These are phyloP conservation scores for Salix arbutifolia DNA, from an alignment of 345 rosid genomes.

Conservation along the genomic window DNA sequence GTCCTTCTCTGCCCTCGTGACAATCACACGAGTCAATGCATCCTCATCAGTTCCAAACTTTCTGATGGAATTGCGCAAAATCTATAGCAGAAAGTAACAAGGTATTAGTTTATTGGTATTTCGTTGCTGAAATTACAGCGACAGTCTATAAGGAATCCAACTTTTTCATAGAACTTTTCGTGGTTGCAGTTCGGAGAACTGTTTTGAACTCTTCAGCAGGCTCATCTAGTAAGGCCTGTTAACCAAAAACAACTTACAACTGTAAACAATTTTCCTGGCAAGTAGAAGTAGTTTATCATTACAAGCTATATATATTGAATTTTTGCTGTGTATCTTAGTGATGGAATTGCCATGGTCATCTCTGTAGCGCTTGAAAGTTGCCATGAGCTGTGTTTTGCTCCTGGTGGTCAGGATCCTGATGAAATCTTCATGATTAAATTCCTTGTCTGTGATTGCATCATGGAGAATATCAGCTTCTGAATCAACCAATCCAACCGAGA, in stretches of 20 bases:
- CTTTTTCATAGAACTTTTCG: slow-evolving; percentile 24
- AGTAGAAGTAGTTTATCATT: not conserved
- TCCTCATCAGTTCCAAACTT: slow-evolving; percentile 45
- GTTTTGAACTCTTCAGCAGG: slow-evolving; percentile 18
- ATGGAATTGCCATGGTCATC: slow-evolving; percentile 47
- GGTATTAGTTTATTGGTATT: not conserved
- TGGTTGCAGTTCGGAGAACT: slow-evolving; percentile 17
- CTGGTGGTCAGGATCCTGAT: slow-evolving; percentile 57
- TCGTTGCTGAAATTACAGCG: not conserved
- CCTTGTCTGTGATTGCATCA: slow-evolving; percentile 42
- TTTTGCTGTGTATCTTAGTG: slow-evolving; percentile 35
- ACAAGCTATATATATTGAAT: not conserved
- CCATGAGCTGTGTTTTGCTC: slow-evolving; percentile 57
- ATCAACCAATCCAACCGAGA: slow-evolving; percentile 21
- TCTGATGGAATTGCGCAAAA: slow-evolving; percentile 36
- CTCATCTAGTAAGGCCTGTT: slow-evolving; percentile 13
- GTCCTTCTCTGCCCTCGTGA: slow-evolving; percentile 59
- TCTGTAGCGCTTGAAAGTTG: slow-evolving; percentile 53
- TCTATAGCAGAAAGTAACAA: slow-evolving; percentile 16
- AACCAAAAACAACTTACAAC: not conserved
- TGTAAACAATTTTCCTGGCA: not conserved
- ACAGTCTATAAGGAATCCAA: not conserved
- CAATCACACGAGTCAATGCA: slow-evolving; percentile 44
- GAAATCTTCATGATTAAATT: slow-evolving; percentile 45
- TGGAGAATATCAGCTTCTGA: slow-evolving; percentile 52